Evolutionary conservation across 768 basidiomycete genomes (phyloP).

Genomic region (Melanogaster broomeanus): DNA sequence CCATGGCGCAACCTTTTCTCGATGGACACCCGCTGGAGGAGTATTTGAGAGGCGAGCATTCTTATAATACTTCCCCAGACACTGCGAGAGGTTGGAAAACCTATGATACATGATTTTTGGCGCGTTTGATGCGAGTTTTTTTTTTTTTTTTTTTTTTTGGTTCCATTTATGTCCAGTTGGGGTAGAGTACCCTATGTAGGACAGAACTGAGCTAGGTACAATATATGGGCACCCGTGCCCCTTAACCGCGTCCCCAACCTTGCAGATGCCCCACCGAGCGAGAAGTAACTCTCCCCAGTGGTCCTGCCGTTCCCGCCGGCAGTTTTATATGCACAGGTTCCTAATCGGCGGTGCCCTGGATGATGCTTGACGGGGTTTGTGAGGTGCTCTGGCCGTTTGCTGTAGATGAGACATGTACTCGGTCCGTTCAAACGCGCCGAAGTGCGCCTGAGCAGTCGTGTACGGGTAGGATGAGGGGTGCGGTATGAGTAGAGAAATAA

Average conservation of each 20-base stretch:
- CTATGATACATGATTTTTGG: constrained; percentile 25
- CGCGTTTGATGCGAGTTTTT: constrained; percentile 43
- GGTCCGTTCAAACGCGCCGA: not conserved
- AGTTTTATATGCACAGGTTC: not conserved
- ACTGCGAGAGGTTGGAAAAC: constrained; percentile 28
- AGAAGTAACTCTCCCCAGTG: not conserved
- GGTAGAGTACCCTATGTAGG: not conserved
- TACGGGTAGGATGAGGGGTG: too few relatives aligned
- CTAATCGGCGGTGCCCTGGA: not conserved
- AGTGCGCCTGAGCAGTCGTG: too few relatives aligned
- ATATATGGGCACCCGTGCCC: not conserved
- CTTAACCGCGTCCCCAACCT: not conserved
- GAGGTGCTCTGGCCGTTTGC: not conserved
- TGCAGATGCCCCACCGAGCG: not conserved
- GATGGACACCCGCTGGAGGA: constrained; percentile 76
- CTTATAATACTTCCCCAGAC: constrained; percentile 6
- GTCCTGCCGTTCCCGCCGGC: not conserved
- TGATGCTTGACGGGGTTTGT: not conserved
- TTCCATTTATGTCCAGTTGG: not conserved
- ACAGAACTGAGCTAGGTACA: not conserved
- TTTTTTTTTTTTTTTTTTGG: not conserved
- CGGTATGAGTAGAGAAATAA: too few relatives aligned
- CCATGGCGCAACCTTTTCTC: constrained; percentile 78
- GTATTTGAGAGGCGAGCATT: constrained; percentile 66
- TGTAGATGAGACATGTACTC: not conserved